Conservation (phyloP, 768 basidiomycete species). For the Epithele typhae region DNA sequence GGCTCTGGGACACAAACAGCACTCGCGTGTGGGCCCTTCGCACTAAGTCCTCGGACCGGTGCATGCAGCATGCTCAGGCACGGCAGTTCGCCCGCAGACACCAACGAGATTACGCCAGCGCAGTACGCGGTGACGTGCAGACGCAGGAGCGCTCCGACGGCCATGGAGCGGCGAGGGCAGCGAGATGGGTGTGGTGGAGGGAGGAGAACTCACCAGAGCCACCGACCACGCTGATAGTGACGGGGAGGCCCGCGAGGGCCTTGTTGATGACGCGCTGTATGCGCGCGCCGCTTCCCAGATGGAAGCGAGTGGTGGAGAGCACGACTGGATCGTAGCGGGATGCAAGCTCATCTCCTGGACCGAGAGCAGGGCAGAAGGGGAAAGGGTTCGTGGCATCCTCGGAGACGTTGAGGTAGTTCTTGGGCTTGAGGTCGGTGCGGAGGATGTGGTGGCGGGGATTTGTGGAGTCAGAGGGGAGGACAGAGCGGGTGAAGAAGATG, state of each 20-base stretch:
- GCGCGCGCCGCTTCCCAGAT: slow-evolving; percentile 77
- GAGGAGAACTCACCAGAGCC: slow-evolving; percentile 69
- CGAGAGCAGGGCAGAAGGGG: slow-evolving; percentile 85
- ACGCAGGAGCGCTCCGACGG: neutral
- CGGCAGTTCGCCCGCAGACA: neutral
- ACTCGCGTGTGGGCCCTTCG: too few relatives aligned
- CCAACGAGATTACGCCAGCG: too few relatives aligned
- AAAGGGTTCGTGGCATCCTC: slow-evolving; percentile 61
- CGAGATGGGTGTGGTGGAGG: neutral
- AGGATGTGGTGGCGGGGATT: slow-evolving; percentile 24
- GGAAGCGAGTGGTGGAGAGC: slow-evolving; percentile 69
- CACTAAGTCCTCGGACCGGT: too few relatives aligned
- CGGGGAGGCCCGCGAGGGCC: slow-evolving; percentile 78
- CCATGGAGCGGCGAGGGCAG: neutral
- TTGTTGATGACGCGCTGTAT: slow-evolving; percentile 80
- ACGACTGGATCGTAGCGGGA: slow-evolving; percentile 71
- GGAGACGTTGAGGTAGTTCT: slow-evolving; percentile 77
- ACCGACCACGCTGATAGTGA: slow-evolving; percentile 87
- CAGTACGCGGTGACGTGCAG: too few relatives aligned
- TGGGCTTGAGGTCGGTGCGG: slow-evolving; percentile 50
- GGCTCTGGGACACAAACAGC: too few relatives aligned
- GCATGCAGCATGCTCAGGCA: too few relatives aligned
- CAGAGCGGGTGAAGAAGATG: slow-evolving; percentile 51
- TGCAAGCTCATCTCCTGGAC: slow-evolving; percentile 76
- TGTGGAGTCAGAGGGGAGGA: slow-evolving; percentile 37